Conservation (phyloP, 2,329 filamentous ascomycete species). For the Ophiostoma piceae region DNA sequence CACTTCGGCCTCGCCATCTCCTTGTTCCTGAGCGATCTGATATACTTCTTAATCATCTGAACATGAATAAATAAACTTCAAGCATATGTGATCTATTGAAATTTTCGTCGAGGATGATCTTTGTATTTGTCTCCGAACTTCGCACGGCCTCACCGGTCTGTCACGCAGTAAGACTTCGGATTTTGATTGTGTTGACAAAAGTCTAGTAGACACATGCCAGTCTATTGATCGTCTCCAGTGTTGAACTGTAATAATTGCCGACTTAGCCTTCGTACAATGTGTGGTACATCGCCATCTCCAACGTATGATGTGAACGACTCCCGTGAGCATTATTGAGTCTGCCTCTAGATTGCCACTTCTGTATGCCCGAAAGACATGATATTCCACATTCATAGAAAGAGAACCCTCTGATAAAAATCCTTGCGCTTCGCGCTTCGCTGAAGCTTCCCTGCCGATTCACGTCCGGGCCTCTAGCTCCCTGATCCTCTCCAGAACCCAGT, state of each 20-base stretch:
- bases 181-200: too few relatives aligned
- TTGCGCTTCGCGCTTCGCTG: not conserved
- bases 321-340: not conserved
- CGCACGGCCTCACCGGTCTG: not conserved
- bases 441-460: not conserved
- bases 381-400: not conserved
- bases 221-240: too few relatives aligned
- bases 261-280: too few relatives aligned
- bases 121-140: not conserved
- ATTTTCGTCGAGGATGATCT: not conserved
- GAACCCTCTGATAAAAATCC: not conserved
- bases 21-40: not conserved
- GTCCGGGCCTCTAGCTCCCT: not conserved
- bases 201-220: too few relatives aligned
- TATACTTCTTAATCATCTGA: not conserved
- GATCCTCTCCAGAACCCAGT: conserved; percentile 15
- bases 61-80: not conserved
- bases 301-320: not conserved
- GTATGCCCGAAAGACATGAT: not conserved
- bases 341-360: not conserved
- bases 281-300: not conserved
- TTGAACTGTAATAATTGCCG: too few relatives aligned
- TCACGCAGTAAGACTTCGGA: not conserved
- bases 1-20: not conserved
- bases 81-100: not conserved